Conservation (phyloP, 2,329 filamentous ascomycete genomes). For the Tolypocladium endophyticum region DNA sequence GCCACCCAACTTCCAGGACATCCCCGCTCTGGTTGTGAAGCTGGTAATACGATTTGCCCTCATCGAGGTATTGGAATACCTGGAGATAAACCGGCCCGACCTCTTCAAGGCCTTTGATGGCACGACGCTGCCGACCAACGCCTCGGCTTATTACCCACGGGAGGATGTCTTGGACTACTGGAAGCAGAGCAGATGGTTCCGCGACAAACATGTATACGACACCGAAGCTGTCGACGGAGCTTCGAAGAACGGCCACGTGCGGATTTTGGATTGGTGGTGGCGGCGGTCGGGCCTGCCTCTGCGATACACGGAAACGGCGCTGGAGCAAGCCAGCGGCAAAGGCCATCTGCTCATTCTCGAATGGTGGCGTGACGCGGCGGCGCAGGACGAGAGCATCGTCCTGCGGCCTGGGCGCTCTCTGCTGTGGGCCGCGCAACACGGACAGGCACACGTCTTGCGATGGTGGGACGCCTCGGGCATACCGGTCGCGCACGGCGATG, state of each 20-base stretch:
- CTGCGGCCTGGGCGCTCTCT: slow-evolving; percentile 80
- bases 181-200: slow-evolving; percentile 71
- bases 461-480: slow-evolving; percentile 86
- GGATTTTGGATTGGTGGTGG: slow-evolving; percentile 88
- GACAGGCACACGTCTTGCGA: slow-evolving; percentile 63
- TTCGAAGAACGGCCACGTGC: slow-evolving; percentile 73
- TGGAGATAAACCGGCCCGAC: slow-evolving; percentile 51
- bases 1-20: slow-evolving; percentile 55
- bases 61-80: slow-evolving; percentile 62
- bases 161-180: slow-evolving; percentile 85
- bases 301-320: slow-evolving; percentile 74
- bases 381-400: slow-evolving; percentile 44
- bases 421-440: slow-evolving; percentile 73
- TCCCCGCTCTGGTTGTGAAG: slow-evolving; percentile 75
- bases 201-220: slow-evolving; percentile 72
- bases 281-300: slow-evolving; percentile 65
- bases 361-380: slow-evolving; percentile 76
- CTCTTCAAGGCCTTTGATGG: slow-evolving; percentile 83
- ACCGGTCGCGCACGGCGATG: slow-evolving; percentile 68
- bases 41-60: slow-evolving; percentile 88
- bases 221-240: slow-evolving; percentile 79
- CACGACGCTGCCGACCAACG: slow-evolving; percentile 76
- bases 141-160: slow-evolving; percentile 76
- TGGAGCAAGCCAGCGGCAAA: slow-evolving; percentile 78
- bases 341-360: slow-evolving; percentile 79